A percentile compares a stretch with the other conserved stretches of the same genome.
These are phyloP conservation scores for Kluyveromyces sp. DNA, from an alignment of 1,139 yeast genomes.

Conservation along the genomic window DNA sequence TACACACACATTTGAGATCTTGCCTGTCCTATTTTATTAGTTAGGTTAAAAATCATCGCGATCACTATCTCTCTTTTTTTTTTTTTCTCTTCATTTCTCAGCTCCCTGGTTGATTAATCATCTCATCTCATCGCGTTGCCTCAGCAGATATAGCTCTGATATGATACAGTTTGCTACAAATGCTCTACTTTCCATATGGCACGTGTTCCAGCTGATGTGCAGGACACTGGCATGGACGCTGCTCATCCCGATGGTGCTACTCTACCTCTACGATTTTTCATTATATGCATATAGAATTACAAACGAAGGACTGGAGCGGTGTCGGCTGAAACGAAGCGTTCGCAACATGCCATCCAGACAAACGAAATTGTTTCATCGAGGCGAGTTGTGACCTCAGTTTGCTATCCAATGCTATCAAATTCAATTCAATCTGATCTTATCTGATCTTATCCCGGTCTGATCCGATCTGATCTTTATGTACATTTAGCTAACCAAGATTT, in stretches of 20 bases:
- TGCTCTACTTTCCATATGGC: background rate
- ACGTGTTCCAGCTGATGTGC: constrained; percentile 7
- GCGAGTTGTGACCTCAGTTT: background rate
- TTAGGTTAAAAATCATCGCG: no score
- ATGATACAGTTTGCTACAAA: constrained; percentile 7
- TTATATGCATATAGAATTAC: constrained; percentile 13
- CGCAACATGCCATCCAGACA: background rate
- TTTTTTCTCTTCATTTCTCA: no score
- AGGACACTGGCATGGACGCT: constrained; percentile 12
- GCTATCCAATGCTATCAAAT: background rate
- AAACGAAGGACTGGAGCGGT: background rate
- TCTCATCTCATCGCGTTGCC: no score
- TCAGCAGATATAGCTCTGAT: background rate
- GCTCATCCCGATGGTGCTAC: constrained; percentile 12
- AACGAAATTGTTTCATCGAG: background rate
- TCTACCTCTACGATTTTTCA: constrained; percentile 15
- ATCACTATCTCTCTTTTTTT: no score
- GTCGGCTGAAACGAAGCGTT: background rate
- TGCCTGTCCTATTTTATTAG: no score
- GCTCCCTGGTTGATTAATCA: no score
- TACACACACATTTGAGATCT: no score
- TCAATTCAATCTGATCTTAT: no score
- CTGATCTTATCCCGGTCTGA: no score
- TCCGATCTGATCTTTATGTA: no score
- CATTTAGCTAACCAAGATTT: no score